Evolutionary conservation across 495 filamentous ascomycete species (phyloP), one percentile per base, ranked within the genome.

Genomic region (Talaromyces adpressus): DNA sequence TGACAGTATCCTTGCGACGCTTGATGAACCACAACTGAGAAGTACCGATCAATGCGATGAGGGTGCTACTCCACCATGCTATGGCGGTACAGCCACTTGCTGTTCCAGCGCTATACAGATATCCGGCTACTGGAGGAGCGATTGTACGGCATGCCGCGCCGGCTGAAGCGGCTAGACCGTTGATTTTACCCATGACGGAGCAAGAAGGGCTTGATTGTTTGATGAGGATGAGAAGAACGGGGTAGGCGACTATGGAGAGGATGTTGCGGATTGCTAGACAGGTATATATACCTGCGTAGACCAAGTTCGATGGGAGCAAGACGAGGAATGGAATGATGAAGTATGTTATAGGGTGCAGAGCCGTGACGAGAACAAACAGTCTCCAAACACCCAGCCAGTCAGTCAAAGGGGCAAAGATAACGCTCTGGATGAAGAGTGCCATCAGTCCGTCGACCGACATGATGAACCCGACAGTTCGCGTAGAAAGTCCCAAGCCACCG

Each of bases 361-460:
- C 68, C 3, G 89, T 91, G 64, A 92, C 85, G 7, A 89, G 18
- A 36, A 92, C 73, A 70, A 93, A 91, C 0, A 91, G 82, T 39
- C 77, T 80, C 82, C 87, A 91, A 3, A 94, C 80, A 2, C 91
- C 91, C n/a, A 94, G 72, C 68, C 76, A 84, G 45, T 87, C 82
- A 2, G 91, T 87, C 61, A 89, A 73, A 11, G 87, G 65, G 1
- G 91, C 91, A 71, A 94, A 93, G 32, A 93, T 72, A 25, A 90
- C 72, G 14, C 83, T 89, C 73, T 94, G 91, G 39, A 93, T 86
- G 68, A 91, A 80, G 18, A 94, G 84, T 0, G 89, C 89, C 66
- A 93, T 92, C 63, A 86, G 73, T 11, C 91, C 91, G 70, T 94
- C 90, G 27, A 90, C 76, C 4, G 87, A 87, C 86, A 93, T 88